phyloP scores from a whole-genome alignment of 179 eudicot genomes.

The Heliamphora pulchella region DNA sequence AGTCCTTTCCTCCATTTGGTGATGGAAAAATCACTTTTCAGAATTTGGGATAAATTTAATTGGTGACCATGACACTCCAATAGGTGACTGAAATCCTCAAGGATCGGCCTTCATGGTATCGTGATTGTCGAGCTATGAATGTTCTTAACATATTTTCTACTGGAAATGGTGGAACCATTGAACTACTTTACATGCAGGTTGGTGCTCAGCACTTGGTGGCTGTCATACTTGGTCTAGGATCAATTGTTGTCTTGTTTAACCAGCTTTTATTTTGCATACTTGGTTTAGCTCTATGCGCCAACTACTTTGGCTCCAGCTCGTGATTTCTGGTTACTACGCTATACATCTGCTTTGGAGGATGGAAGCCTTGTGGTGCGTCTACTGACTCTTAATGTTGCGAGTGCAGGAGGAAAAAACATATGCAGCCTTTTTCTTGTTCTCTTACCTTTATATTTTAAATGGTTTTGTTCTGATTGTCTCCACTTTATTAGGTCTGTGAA shows the following conservation, averaged over 20 bases:
- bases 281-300: constrained; percentile 77
- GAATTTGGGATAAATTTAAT: constrained; percentile 1
- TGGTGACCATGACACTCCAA: not conserved
- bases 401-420: no score
- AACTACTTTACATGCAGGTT: constrained; percentile 98
- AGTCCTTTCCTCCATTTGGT: constrained; percentile 63
- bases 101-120: constrained; percentile 93
- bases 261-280: not conserved
- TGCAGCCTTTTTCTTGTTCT: not conserved
- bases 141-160: constrained; percentile 91
- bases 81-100: constrained; percentile 98
- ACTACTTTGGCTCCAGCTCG: constrained; percentile 96
- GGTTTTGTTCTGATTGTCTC: not conserved
- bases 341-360: constrained; percentile 81
- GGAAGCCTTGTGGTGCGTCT: constrained; percentile 79
- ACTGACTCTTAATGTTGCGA: constrained; percentile 9
- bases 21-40: not conserved
- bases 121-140: constrained; percentile 97
- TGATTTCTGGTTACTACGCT: constrained; percentile 87
- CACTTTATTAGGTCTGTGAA: constrained; percentile 61
- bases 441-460: no score
- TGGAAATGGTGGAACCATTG: constrained; percentile 96
- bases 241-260: not conserved
- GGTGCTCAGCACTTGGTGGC: not conserved
- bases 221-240: not conserved